These are phyloP conservation scores for Cytospora piceicola DNA, from an alignment of 2,329 filamentous ascomycete species.

Conservation along the genomic window DNA sequence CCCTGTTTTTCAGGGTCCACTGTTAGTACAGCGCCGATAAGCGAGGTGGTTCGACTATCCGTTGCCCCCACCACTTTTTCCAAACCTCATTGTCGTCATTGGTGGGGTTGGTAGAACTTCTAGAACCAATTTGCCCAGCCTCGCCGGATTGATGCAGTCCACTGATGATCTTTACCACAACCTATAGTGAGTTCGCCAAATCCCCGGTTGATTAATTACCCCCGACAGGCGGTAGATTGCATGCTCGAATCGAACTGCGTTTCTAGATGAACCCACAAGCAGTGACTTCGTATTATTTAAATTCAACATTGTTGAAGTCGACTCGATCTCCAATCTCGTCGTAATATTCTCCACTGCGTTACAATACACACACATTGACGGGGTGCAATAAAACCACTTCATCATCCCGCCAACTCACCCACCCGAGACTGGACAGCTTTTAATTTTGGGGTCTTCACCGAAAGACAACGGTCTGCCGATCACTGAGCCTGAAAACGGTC, in stretches of 20 bases:
- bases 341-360: too few relatives aligned
- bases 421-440: background rate
- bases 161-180: background rate
- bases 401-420: background rate
- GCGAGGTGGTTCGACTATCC: background rate
- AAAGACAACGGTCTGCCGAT: slow-evolving; percentile 1
- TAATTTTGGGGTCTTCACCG: background rate
- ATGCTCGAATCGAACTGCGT: too few relatives aligned
- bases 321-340: too few relatives aligned
- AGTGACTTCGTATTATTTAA: too few relatives aligned
- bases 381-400: too few relatives aligned
- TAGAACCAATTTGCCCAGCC: slow-evolving; percentile 27
- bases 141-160: slow-evolving; percentile 22
- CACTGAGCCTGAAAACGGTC: slow-evolving; percentile 1
- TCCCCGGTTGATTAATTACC: too few relatives aligned
- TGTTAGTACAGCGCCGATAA: slow-evolving; percentile 20
- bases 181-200: too few relatives aligned
- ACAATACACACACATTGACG: too few relatives aligned
- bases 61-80: background rate
- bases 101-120: slow-evolving; percentile 25
- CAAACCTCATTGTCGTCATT: slow-evolving; percentile 29
- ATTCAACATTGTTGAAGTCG: too few relatives aligned
- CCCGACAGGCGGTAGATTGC: too few relatives aligned
- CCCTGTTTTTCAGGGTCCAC: slow-evolving; percentile 26
- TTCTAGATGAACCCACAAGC: too few relatives aligned